Percentiles rank a stretch among this genome's conserved stretches.
phyloP scores from a whole-genome alignment of 2,329 filamentous ascomycete genomes.

The Polytolypa hystricis region DNA sequence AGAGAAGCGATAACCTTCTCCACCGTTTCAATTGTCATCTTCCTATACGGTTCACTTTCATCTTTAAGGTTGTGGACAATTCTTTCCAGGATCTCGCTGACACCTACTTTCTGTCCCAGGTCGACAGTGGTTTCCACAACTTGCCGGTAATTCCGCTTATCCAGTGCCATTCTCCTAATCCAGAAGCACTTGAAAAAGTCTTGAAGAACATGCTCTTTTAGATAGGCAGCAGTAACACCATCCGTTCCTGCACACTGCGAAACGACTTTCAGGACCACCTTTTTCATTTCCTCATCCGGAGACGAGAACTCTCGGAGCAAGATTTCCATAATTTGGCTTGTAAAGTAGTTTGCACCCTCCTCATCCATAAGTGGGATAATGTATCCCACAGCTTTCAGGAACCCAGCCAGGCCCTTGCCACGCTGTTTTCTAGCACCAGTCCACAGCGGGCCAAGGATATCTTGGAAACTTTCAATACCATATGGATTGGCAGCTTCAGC shows the following conservation, averaged over 20 bases:
- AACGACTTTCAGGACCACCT: slow-evolving; percentile 93
- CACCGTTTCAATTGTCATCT: slow-evolving; percentile 97
- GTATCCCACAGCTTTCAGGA: slow-evolving; percentile 93
- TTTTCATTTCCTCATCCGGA: slow-evolving; percentile 99
- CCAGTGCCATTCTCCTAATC: slow-evolving; percentile 91
- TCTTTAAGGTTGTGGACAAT: slow-evolving; percentile 95
- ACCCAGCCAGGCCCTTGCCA: slow-evolving; percentile 89
- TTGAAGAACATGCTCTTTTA: slow-evolving; percentile 87
- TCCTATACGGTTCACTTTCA: slow-evolving; percentile 92
- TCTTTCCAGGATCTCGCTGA: slow-evolving; percentile 84
- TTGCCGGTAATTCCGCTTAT: slow-evolving; percentile 95
- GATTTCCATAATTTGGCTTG: slow-evolving; percentile 97
- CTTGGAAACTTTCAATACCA: slow-evolving; percentile 97
- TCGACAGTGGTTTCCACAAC: slow-evolving; percentile 98
- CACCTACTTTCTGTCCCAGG: slow-evolving; percentile 93
- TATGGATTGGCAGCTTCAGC: slow-evolving; percentile 96
- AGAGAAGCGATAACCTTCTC: slow-evolving; percentile 92
- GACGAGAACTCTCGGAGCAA: slow-evolving; percentile 90
- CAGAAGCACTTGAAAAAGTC: slow-evolving; percentile 99
- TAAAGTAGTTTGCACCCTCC: slow-evolving; percentile 98
- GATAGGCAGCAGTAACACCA: slow-evolving; percentile 85
- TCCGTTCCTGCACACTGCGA: slow-evolving; percentile 91
- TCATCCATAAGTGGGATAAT: slow-evolving; percentile 99
- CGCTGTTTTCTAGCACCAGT: slow-evolving; percentile 91
- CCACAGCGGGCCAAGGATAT: slow-evolving; percentile 95